Conservation (phyloP, 768 basidiomycete genomes). For the Mycena alexandri region DNA sequence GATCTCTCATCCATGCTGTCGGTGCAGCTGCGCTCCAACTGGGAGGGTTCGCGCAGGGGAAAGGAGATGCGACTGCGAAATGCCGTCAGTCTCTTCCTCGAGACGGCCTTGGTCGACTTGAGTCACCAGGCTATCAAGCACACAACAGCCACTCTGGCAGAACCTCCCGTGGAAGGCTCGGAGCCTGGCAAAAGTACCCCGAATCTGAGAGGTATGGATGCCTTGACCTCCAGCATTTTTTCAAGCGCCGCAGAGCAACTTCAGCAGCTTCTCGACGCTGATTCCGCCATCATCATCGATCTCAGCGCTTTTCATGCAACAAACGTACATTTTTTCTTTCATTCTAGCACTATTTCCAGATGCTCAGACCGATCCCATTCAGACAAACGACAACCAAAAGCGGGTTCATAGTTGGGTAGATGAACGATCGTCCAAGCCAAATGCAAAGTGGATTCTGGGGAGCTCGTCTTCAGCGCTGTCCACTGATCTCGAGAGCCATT, state of each 20-base stretch:
- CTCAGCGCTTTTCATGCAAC: constrained; percentile 13
- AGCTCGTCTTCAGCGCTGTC: constrained; percentile 5
- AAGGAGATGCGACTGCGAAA: constrained; percentile 25
- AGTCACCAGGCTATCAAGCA: constrained; percentile 2
- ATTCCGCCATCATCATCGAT: constrained; percentile 26
- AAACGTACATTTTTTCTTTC: background rate
- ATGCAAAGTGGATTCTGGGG: background rate
- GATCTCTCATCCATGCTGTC: constrained; percentile 29
- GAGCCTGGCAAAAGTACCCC: background rate
- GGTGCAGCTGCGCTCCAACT: constrained; percentile 30
- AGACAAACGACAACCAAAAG: too few relatives aligned
- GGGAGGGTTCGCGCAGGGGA: constrained; percentile 25
- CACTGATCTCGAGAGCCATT: background rate
- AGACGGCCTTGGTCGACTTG: constrained; percentile 27
- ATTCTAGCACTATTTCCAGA: too few relatives aligned
- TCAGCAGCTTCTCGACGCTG: constrained; percentile 22
- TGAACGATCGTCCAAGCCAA: background rate
- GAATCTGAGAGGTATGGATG: background rate
- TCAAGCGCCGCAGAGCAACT: constrained; percentile 15
- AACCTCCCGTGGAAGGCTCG: constrained; percentile 26
- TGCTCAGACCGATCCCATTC: too few relatives aligned
- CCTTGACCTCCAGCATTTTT: background rate
- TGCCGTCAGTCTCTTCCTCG: constrained; percentile 25
- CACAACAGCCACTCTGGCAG: background rate
- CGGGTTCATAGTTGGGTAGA: constrained; percentile 6